Base-by-base conservation (phyloP, 1,139 yeast species). In the Candida neerlandica region DNA sequence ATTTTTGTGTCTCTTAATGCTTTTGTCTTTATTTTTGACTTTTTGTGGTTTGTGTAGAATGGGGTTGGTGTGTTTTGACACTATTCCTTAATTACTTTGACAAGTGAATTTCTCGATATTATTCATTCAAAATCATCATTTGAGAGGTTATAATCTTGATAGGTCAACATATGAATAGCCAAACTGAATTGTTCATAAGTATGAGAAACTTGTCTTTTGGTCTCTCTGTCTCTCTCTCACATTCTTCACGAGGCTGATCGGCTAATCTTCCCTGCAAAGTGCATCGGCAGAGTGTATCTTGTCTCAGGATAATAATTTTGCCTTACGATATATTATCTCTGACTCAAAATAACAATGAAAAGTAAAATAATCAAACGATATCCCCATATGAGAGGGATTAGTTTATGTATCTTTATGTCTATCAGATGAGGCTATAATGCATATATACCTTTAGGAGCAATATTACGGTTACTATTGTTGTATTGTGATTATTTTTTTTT, bases 361-460 rank as follows among this genome's bases (percentile, higher is more conserved):
- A 21, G 6, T 4, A 6, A 23, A 23, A 23, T 7, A 23, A 23
- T 23, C 5, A 23, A 23, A 23, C 27, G 27, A 23, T 5, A 23
- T 37, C 41, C 41, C 6, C 26, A n/a, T 37, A 37, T 37, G 41
- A 37, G 41, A 37, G 41, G 41, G 41, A 37, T 37, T n/a, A n/a
- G 21, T 12, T 19, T 21, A 37, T 37, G n/a, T n/a, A n/a, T n/a
- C n/a, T n/a, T n/a, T n/a, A n/a, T n/a, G n/a, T n/a, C 18, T 9
- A 37, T n/a, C 9, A 2, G 21, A n/a, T 6, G 41, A 12, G 14
- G 5, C 10, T 16, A 14, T 14, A 21, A 21, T 10, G 2, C 9
- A 23, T n/a, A n/a, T n/a, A n/a, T n/a, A n/a, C n/a, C n/a, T n/a
- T n/a, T n/a, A n/a, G n/a, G n/a, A n/a, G n/a, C n/a, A n/a, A 5